Evolutionary conservation across 2,329 filamentous ascomycete species (phyloP).

Genomic region (Calonectria montana): DNA sequence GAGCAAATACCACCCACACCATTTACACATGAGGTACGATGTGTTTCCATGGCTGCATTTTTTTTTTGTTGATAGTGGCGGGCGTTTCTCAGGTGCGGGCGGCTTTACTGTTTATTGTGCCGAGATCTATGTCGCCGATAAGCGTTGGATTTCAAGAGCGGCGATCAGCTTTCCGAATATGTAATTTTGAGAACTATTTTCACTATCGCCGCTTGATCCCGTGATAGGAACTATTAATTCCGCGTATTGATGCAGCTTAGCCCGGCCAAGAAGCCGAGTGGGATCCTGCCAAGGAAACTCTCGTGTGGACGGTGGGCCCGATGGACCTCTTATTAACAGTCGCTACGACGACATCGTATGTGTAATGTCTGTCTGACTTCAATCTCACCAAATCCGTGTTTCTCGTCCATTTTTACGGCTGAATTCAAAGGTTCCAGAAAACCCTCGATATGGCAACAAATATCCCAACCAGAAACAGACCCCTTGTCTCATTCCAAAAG

Average conservation of each 20-base stretch:
- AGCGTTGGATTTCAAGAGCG: neutral
- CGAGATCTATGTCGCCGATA: neutral
- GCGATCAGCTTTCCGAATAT: neutral
- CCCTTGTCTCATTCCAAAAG: constrained; percentile 12
- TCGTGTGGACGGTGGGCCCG: neutral
- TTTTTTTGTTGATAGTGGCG: neutral
- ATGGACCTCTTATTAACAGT: neutral
- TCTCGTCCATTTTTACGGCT: neutral
- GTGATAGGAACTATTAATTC: neutral
- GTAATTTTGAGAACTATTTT: neutral
- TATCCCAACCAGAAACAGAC: neutral
- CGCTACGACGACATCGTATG: neutral
- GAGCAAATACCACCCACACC: neutral
- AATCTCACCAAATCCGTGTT: neutral
- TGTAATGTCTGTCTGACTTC: neutral
- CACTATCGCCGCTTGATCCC: neutral
- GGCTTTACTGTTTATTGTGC: neutral
- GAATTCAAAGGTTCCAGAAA: constrained; percentile 10
- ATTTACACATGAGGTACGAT: neutral
- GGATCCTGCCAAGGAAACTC: neutral
- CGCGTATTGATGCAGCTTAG: neutral
- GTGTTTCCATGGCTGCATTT: neutral
- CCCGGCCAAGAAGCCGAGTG: neutral
- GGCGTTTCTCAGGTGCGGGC: neutral
- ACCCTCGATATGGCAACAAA: neutral